A percentile compares a stretch with the other conserved stretches of the same genome.
Conservation (phyloP, 768 basidiomycete genomes). For the Fibroporia radiculosa region DNA sequence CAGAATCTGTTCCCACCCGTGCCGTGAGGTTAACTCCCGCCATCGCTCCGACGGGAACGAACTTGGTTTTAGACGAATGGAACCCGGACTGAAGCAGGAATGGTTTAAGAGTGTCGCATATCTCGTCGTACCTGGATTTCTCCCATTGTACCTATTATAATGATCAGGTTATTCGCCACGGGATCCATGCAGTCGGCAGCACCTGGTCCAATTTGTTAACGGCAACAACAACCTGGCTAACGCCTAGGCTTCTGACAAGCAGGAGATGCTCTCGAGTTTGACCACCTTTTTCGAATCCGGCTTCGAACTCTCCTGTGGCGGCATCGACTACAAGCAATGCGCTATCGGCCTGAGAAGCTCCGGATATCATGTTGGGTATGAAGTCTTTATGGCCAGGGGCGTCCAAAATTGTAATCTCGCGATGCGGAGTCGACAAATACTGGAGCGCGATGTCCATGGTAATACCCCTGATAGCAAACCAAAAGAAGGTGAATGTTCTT, state of each 20-base stretch:
- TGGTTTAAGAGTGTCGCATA: constrained; percentile 60
- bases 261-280: constrained; percentile 94
- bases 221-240: constrained; percentile 84
- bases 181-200: constrained; percentile 20
- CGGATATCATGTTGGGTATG: constrained; percentile 99
- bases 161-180: not conserved
- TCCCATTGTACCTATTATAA: constrained; percentile 79
- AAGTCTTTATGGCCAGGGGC: constrained; percentile 98
- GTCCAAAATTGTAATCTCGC: constrained; percentile 88
- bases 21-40: constrained; percentile 76
- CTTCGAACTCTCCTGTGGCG: constrained; percentile 87
- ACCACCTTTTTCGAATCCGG: constrained; percentile 89
- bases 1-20: constrained; percentile 38
- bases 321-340: constrained; percentile 92
- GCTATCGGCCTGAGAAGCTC: constrained; percentile 94
- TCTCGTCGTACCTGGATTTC: constrained; percentile 76
- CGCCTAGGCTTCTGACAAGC: constrained; percentile 87
- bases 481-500: too few relatives aligned
- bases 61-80: constrained; percentile 65
- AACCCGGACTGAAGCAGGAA: constrained; percentile 91
- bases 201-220: constrained; percentile 95
- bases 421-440: constrained; percentile 61
- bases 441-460: constrained; percentile 96
- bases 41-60: constrained; percentile 87
- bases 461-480: constrained; percentile 85